Evolutionary conservation across 2,329 filamentous ascomycete genomes (phyloP), one percentile per base, ranked within the genome.

Genomic region (Phaeosphaeriaceae sp.): DNA sequence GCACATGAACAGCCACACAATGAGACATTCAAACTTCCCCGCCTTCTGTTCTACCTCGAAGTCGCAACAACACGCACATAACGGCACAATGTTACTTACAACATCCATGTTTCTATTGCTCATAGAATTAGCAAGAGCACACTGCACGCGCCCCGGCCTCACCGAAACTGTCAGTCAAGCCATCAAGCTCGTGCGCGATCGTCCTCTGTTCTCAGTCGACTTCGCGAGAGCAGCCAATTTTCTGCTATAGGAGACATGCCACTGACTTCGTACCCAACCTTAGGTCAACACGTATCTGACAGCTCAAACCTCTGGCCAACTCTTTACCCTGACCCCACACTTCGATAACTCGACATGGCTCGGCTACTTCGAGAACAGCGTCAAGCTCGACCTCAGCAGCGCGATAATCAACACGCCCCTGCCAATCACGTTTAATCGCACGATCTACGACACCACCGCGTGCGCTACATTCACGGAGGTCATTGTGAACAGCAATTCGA

Each of bases 391-490:
- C 47, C 36, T 71, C 51, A 49, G 56, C 53, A 51, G 57, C 25
- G 53, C 63, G 13, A 63, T 70, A 11, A 33, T 72, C 25, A 63
- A 53, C 31, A 66, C 58, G 10, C 49, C 64, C 11, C 62, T 72
- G 17, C 17, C 53, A 6, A 61, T 71, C 6, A 63, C 65, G 4
- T 63, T 67, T 50, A 67, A 63, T 22, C 65, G 66, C 27, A 58
- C 56, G 22, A 50, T 69, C 36, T 65, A 66, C 61, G 69, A 72
- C 53, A 63, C 61, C 5, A 61, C 58, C 15, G 33, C 53, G 4
- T 72, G 69, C 56, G 64, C 66, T 5, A 71, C 68, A 17, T 71
- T 62, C 56, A 71, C 68, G 24, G 69, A 72, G 56, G 55, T 69
- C 19, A 61, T 71, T 31, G 62, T 69, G 4, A 66, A 66, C 53